Conservation (phyloP, 2,329 filamentous ascomycete species). For the Penicillium sp. region DNA sequence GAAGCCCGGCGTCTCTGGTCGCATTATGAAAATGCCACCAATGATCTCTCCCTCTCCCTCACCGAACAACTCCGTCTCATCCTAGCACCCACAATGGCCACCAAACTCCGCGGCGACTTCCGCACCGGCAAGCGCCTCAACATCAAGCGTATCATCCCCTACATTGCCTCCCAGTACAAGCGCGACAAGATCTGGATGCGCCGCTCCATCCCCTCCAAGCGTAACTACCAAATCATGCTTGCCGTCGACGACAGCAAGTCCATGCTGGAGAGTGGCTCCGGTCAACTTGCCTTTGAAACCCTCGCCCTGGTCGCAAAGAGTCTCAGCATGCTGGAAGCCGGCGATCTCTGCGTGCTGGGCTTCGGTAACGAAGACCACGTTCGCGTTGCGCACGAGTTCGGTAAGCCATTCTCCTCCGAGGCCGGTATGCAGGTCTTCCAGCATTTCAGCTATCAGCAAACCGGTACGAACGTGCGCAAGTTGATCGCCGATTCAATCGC, state of each 20-base stretch:
- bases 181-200: slow-evolving; percentile 99
- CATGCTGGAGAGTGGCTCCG: slow-evolving; percentile 82
- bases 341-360: slow-evolving; percentile 86
- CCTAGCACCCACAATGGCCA: slow-evolving; percentile 88
- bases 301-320: slow-evolving; percentile 87
- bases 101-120: slow-evolving; percentile 95
- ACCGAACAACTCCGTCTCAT: slow-evolving; percentile 96
- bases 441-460: slow-evolving; percentile 82
- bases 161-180: slow-evolving; percentile 97
- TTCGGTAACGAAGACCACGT: slow-evolving; percentile 76
- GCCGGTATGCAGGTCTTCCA: slow-evolving; percentile 82
- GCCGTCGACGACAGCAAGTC: slow-evolving; percentile 94
- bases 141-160: slow-evolving; percentile 99
- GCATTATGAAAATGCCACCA: slow-evolving; percentile 80
- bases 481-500: slow-evolving; percentile 78
- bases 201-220: slow-evolving; percentile 84
- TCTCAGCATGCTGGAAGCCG: slow-evolving; percentile 89
- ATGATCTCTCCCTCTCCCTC: slow-evolving; percentile 81
- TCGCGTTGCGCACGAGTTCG: slow-evolving; percentile 83
- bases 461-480: slow-evolving; percentile 80
- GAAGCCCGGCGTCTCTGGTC: slow-evolving; percentile 79
- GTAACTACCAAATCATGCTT: slow-evolving; percentile 94
- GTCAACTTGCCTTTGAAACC: slow-evolving; percentile 85
- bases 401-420: slow-evolving; percentile 77
- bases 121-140: slow-evolving; percentile 97